Conservation (phyloP, 2,329 filamentous ascomycete species). For the Trichothecium roseum region DNA sequence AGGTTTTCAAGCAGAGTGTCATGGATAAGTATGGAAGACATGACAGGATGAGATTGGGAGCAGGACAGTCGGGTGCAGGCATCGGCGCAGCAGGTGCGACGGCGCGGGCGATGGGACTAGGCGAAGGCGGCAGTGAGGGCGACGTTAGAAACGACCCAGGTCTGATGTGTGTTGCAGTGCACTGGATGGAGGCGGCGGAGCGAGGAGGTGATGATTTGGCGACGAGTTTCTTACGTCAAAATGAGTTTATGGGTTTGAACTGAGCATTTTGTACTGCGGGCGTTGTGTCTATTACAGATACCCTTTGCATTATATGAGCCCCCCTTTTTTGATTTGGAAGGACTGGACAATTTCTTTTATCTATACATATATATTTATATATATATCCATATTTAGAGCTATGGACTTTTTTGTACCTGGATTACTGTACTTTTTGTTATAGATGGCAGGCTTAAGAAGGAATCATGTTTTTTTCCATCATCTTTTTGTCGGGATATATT, state of each 20-base stretch:
- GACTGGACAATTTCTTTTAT: too few species aligned
- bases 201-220: slow-evolving; percentile 80
- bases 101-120: slow-evolving; percentile 11
- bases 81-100: slow-evolving; percentile 13
- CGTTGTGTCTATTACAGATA: too few species aligned
- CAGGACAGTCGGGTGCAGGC: slow-evolving; percentile 10
- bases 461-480: too few species aligned
- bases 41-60: slow-evolving; percentile 15
- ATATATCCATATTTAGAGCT: too few species aligned
- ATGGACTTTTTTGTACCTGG: too few species aligned
- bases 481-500: too few species aligned
- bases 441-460: too few species aligned
- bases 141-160: slow-evolving; percentile 65
- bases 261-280: not conserved
- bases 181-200: slow-evolving; percentile 92
- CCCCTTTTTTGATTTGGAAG: too few species aligned
- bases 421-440: too few species aligned
- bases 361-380: too few species aligned
- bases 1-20: slow-evolving; percentile 83
- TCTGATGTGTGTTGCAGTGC: slow-evolving; percentile 86
- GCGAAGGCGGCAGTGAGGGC: slow-evolving; percentile 25
- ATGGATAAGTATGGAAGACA: slow-evolving; percentile 56
- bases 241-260: slow-evolving; percentile 19
- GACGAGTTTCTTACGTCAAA: slow-evolving; percentile 68
- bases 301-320: too few species aligned